These are phyloP conservation scores for Gentiana straminea DNA, from an alignment of 257 asterid species.

Conservation along the genomic window DNA sequence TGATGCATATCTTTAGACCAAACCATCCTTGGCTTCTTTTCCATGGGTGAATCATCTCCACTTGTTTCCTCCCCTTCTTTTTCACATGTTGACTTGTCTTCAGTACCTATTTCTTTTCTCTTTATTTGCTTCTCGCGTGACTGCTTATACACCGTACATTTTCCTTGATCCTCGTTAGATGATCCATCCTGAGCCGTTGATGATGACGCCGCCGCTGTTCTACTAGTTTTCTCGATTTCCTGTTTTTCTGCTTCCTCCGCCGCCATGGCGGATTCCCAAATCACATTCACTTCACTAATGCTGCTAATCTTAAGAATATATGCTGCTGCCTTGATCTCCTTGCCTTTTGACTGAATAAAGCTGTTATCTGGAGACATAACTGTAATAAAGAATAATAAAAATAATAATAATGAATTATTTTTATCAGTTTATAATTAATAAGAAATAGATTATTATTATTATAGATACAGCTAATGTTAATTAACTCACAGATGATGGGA, in stretches of 20 bases:
- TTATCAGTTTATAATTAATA: too few species aligned
- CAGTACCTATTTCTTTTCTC: slow-evolving; percentile 8
- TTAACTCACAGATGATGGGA: slow-evolving; percentile 35
- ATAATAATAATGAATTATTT: not conserved
- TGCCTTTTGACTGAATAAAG: slow-evolving; percentile 20
- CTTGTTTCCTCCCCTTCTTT: slow-evolving; percentile 14
- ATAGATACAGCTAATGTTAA: not conserved
- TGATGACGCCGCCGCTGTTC: slow-evolving; percentile 10
- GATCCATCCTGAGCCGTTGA: slow-evolving; percentile 5
- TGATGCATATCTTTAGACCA: slow-evolving; percentile 63
- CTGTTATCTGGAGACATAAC: slow-evolving; percentile 38
- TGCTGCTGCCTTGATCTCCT: slow-evolving; percentile 24
- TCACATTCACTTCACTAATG: slow-evolving; percentile 17
- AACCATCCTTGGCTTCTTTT: slow-evolving; percentile 44
- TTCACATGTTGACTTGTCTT: not conserved
- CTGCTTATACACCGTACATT: slow-evolving; percentile 6
- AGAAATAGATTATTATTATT: too few species aligned
- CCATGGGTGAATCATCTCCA: slow-evolving; percentile 13
- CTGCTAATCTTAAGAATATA: slow-evolving; percentile 23
- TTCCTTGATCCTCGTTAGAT: slow-evolving; percentile 7
- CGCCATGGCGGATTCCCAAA: slow-evolving; percentile 31
- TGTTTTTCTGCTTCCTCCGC: slow-evolving; percentile 17
- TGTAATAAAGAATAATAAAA: slow-evolving; percentile 13
- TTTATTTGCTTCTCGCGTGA: slow-evolving; percentile 7
- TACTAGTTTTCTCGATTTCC: slow-evolving; percentile 1